Base-by-base conservation (phyloP, 2,329 filamentous ascomycete species). In the Ophiognomonia clavigignenti-juglandacearum region DNA sequence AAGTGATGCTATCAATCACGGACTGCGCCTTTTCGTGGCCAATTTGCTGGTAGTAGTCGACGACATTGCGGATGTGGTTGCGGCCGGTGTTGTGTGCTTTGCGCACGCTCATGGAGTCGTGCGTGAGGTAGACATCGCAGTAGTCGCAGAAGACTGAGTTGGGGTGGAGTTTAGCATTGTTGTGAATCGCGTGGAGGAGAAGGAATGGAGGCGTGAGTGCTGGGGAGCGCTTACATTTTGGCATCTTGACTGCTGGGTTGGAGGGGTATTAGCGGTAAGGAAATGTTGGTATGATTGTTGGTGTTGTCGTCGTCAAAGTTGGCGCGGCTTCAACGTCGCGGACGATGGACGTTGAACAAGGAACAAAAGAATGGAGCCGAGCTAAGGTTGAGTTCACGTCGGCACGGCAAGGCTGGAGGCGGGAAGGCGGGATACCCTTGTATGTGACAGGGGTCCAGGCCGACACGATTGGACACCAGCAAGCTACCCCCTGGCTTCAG, bases 81-180 rank as follows among this genome's bases (percentile, higher is more conserved):
- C 92, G 83, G 53, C 93, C 93, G 65, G 83, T 86, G 75, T 98
- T 98, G 71, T 98, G 93, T 41, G 93, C 93, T 74, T 97, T 97
- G 61, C 93, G 91, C 70, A 98, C 93, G 71, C 90, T 96, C 92
- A 97, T 97, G 38, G 90, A 96, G 78, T 98, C 93, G 79, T 98
- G 93, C 57, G 93, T 98, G 60, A 98, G 86, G 79, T 98, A 98
- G 69, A 98, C 93, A 86, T 98, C 93, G 80, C 93, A 98, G 72
- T 98, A 98, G 69, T 98, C 93, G 78, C 91, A 88, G 68, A 88
- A 88, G 79, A 87, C 84, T 88, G 34, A n/a, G 55, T 47, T 56
- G 57, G 59, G n/a, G 14, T 22, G 20, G 9, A 18, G 11, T 19
- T 16, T n/a, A 7, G 27, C n/a, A 58, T 55, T 40, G 45, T 50